Conservation (phyloP, 2,329 filamentous ascomycete genomes). For the Rhexocercosporidium sp. region DNA sequence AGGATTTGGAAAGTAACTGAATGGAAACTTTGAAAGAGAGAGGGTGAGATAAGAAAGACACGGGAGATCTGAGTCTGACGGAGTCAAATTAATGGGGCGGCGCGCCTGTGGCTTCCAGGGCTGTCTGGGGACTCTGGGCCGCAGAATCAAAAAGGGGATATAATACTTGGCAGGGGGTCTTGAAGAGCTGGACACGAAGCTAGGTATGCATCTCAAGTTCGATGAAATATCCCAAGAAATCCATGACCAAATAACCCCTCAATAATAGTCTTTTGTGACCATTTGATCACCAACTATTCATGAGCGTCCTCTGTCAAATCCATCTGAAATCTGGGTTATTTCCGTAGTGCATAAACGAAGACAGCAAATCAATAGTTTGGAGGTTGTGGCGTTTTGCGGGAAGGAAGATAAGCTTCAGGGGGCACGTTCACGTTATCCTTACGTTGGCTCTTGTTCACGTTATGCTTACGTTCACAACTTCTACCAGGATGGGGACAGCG, state of each 20-base stretch:
- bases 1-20: background rate
- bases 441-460: too few relatives aligned
- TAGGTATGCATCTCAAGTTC: background rate
- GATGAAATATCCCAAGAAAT: background rate
- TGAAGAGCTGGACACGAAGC: background rate
- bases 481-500: too few relatives aligned
- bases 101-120: constrained; percentile 1
- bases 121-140: background rate
- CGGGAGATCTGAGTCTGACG: background rate
- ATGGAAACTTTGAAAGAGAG: background rate
- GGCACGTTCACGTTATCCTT: background rate
- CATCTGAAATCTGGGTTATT: background rate
- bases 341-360: background rate
- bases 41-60: background rate
- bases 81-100: background rate
- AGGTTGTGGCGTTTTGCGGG: background rate
- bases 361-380: background rate
- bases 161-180: background rate
- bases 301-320: background rate
- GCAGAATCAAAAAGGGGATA: background rate
- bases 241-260: too few relatives aligned
- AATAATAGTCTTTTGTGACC: background rate
- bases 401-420: background rate
- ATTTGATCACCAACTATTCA: background rate
- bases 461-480: too few relatives aligned